Percentiles rank a stretch among this genome's conserved stretches.
phyloP scores from a whole-genome alignment of 768 basidiomycete genomes.

The Tricholoma saponaceum region DNA sequence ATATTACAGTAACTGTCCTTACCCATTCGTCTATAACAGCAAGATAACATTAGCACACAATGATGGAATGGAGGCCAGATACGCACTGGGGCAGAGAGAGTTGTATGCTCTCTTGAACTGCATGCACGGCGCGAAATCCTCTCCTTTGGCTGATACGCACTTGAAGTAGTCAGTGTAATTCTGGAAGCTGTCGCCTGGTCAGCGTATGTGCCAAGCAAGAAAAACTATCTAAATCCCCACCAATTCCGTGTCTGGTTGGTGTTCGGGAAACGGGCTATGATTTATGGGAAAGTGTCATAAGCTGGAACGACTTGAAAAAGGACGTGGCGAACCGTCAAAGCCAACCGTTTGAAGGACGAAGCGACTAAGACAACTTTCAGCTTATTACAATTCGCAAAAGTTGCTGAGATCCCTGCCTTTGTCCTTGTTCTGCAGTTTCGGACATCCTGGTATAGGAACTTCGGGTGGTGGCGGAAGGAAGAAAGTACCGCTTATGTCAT shows the following conservation, averaged over 20 bases:
- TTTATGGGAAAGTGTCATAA: conserved; percentile 3
- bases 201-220: not conserved
- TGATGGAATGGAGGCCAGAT: not conserved
- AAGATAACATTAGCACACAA: conserved; percentile 4
- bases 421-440: conserved; percentile 45
- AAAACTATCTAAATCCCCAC: conserved; percentile 22
- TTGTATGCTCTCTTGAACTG: conserved; percentile 96
- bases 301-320: not conserved
- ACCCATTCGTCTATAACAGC: conserved; percentile 83
- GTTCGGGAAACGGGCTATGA: conserved; percentile 81
- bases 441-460: conserved; percentile 50
- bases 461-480: conserved; percentile 40
- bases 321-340: conserved; percentile 69
- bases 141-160: conserved; percentile 94
- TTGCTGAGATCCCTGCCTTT: conserved; percentile 11
- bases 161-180: conserved; percentile 99
- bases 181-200: conserved; percentile 61
- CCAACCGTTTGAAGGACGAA: conserved; percentile 91
- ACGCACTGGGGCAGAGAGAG: conserved; percentile 96
- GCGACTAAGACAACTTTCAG: conserved; percentile 50
- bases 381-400: not conserved
- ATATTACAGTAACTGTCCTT: conserved; percentile 14
- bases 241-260: conserved; percentile 96
- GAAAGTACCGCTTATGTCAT: conserved; percentile 30
- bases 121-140: conserved; percentile 97